A percentile compares a stretch with the other conserved stretches of the same genome.
These are phyloP conservation scores for Yarrowia osloensis DNA, from an alignment of 805 yeast genomes.

Conservation along the genomic window DNA sequence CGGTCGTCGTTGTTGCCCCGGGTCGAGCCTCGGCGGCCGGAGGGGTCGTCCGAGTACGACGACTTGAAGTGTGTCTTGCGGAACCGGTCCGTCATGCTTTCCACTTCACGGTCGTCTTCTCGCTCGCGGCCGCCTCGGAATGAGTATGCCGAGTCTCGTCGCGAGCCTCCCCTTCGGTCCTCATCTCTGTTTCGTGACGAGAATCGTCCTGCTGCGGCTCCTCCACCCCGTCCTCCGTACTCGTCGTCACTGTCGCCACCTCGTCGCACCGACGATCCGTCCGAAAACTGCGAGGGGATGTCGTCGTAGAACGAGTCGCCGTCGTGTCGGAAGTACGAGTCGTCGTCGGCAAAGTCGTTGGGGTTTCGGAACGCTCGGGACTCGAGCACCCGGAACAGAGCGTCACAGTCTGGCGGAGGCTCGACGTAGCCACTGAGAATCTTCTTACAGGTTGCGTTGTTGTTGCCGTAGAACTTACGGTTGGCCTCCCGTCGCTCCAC, in stretches of 20 bases:
- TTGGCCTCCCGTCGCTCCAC: conserved; percentile 98
- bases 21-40: conserved; percentile 49
- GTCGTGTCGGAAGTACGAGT: conserved; percentile 50
- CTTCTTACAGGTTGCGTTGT: conserved; percentile 80
- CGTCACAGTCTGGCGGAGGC: conserved; percentile 87
- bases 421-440: conserved; percentile 87
- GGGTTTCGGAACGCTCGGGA: conserved; percentile 69
- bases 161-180: conserved; percentile 9
- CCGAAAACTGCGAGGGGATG: conserved; percentile 67
- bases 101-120: conserved; percentile 39
- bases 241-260: conserved; percentile 34
- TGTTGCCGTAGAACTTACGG: conserved; percentile 85
- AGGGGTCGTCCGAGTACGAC: conserved; percentile 45
- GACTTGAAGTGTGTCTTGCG: conserved; percentile 47
- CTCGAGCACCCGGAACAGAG: conserved; percentile 81
- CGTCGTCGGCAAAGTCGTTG: conserved; percentile 47
- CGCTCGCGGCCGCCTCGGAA: neutral
- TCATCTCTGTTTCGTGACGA: conserved; percentile 15
- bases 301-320: conserved; percentile 75
- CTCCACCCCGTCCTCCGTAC: conserved; percentile 35
- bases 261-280: conserved; percentile 45
- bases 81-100: conserved; percentile 42
- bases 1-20: conserved; percentile 41
- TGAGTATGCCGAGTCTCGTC: conserved; percentile 20
- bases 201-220: conserved; percentile 32